phyloP scores from a whole-genome alignment of 2,329 filamentous ascomycete genomes.

The Penicillium griseofulvum region DNA sequence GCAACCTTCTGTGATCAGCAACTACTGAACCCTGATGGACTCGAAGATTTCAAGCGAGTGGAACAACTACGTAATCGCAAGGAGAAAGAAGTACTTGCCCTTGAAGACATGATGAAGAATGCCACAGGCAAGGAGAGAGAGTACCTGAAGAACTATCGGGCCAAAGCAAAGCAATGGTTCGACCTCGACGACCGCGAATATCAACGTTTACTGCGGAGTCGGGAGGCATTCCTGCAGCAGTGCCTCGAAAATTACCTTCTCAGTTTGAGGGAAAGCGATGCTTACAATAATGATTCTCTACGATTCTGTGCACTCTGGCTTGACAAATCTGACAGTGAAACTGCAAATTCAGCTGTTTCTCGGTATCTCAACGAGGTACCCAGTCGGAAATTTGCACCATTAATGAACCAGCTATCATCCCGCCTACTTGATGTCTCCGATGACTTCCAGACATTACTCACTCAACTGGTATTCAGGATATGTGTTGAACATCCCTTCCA shows the following conservation, averaged over 20 bases:
- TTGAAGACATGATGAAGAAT: conserved; percentile 59
- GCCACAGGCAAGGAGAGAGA: conserved; percentile 53
- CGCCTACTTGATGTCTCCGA: conserved; percentile 69
- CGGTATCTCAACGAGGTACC: conserved; percentile 71
- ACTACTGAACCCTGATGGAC: conserved; percentile 76
- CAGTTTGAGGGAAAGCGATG: conserved; percentile 78
- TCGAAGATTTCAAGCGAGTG: conserved; percentile 80
- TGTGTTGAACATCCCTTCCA: conserved; percentile 94
- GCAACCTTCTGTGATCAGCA: conserved; percentile 94
- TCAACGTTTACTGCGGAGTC: conserved; percentile 69
- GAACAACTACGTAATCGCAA: conserved; percentile 77
- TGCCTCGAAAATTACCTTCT: conserved; percentile 92
- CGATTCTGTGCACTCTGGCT: conserved; percentile 95
- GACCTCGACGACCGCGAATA: conserved; percentile 88
- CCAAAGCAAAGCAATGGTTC: conserved; percentile 81
- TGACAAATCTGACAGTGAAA: conserved; percentile 72
- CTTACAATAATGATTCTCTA: conserved; percentile 83
- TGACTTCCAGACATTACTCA: conserved; percentile 73
- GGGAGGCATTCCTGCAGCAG: conserved; percentile 79
- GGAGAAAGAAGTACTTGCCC: conserved; percentile 72
- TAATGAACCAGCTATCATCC: conserved; percentile 98
- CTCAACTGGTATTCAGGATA: conserved; percentile 73
- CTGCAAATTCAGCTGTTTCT: conserved; percentile 73
- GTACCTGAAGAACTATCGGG: conserved; percentile 59
- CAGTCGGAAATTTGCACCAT: conserved; percentile 82